These are phyloP conservation scores for Populus nigra DNA, from an alignment of 345 rosid species.

Conservation along the genomic window DNA sequence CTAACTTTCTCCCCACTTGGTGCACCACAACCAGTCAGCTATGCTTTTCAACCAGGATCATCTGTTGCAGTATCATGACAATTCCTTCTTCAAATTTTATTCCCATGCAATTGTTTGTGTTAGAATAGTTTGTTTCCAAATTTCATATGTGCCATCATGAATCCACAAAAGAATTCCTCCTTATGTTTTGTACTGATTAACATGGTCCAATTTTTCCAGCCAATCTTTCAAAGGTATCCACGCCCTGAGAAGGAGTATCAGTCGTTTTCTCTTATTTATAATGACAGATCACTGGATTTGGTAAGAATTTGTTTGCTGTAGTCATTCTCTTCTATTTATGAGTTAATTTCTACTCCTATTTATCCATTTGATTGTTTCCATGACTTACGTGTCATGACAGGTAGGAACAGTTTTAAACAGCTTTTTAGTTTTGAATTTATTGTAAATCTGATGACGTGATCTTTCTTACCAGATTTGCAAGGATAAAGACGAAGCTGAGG, in stretches of 20 bases:
- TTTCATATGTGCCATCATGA: not conserved
- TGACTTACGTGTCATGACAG: conserved; percentile 1
- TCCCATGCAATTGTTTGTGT: not conserved
- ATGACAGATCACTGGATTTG: conserved; percentile 91
- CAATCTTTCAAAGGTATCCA: conserved; percentile 94
- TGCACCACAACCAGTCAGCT: not conserved
- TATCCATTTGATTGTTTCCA: conserved; percentile 12
- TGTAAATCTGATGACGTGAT: conserved; percentile 9
- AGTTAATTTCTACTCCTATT: not conserved
- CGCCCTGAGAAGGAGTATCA: conserved; percentile 99
- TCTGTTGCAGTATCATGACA: conserved; percentile 6
- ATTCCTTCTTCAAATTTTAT: not conserved
- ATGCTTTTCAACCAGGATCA: conserved; percentile 3
- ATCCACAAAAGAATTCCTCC: not conserved
- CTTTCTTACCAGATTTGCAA: conserved; percentile 58
- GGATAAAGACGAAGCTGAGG: conserved; percentile 84
- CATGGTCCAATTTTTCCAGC: conserved; percentile 46
- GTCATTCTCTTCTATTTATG: conserved; percentile 9
- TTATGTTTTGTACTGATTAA: conserved; percentile 29
- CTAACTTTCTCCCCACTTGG: not conserved
- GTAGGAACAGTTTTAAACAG: not conserved
- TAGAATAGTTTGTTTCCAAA: conserved; percentile 2
- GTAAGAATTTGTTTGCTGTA: conserved; percentile 38
- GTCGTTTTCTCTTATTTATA: conserved; percentile 94
- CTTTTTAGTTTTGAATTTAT: conserved; percentile 5